Conservation (phyloP, 768 basidiomycete genomes). For the Russula sp. region DNA sequence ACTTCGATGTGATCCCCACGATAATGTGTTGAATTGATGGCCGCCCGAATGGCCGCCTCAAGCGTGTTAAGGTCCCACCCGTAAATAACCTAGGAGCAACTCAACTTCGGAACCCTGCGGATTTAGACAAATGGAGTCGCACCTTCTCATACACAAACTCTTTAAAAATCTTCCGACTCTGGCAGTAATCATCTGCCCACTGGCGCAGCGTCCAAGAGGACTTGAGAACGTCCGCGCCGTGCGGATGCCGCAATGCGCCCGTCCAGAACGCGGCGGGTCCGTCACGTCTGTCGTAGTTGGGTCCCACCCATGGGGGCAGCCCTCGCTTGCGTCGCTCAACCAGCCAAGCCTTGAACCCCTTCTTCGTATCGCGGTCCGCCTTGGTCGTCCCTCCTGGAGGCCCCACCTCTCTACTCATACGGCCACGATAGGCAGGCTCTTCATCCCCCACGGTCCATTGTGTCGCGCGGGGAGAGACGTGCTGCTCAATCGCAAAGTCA, state of each 20-base stretch:
- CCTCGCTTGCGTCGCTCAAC: slow-evolving; percentile 41
- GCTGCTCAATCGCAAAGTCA: slow-evolving; percentile 53
- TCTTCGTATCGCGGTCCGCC: slow-evolving; percentile 38
- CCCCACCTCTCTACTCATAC: slow-evolving; percentile 52
- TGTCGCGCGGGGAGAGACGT: slow-evolving; percentile 33
- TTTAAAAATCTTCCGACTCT: slow-evolving; percentile 60
- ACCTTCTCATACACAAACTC: slow-evolving; percentile 75
- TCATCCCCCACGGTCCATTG: slow-evolving; percentile 60
- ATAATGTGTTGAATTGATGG: slow-evolving; percentile 36
- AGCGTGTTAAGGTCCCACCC: slow-evolving; percentile 49
- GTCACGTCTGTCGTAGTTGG: background rate
- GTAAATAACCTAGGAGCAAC: slow-evolving; percentile 39
- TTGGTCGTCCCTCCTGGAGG: slow-evolving; percentile 30
- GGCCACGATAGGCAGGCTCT: slow-evolving; percentile 58
- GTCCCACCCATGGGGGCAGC: slow-evolving; percentile 42
- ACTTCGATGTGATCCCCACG: slow-evolving; percentile 39
- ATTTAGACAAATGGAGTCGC: background rate
- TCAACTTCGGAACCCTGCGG: background rate
- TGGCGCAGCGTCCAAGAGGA: slow-evolving; percentile 28
- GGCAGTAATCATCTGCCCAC: slow-evolving; percentile 82
- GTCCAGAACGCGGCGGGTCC: background rate
- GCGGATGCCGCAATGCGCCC: background rate
- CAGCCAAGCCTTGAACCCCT: slow-evolving; percentile 39
- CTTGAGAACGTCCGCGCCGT: slow-evolving; percentile 15
- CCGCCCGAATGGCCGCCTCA: slow-evolving; percentile 31